Evolutionary conservation across 2,329 filamentous ascomycete genomes (phyloP).

Genomic region (Aspergillus felis): DNA sequence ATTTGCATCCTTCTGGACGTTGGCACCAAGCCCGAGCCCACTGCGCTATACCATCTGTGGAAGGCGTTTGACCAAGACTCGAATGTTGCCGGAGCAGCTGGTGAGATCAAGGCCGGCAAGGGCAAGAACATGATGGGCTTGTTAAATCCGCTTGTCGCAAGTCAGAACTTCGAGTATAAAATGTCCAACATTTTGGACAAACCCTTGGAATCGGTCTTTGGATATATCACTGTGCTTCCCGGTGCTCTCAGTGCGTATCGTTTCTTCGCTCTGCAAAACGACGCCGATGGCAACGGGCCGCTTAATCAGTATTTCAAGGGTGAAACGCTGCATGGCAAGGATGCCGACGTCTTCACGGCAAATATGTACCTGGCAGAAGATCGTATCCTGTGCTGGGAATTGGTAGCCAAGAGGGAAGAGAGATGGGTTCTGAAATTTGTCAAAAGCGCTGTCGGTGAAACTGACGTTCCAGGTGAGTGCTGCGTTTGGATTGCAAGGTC

Average conservation of each 20-base stretch:
- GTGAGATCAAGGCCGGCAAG: conserved; percentile 97
- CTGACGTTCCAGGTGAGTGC: conserved; percentile 80
- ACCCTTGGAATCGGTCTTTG: conserved; percentile 92
- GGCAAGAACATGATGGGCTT: conserved; percentile 78
- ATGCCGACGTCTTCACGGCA: conserved; percentile 94
- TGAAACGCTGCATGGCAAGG: conserved; percentile 90
- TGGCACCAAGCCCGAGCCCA: conserved; percentile 83
- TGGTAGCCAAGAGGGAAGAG: conserved; percentile 91
- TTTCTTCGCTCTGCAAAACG: conserved; percentile 94
- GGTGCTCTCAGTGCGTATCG: conserved; percentile 93
- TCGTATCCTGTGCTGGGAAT: conserved; percentile 96
- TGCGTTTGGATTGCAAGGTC: neutral
- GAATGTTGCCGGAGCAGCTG: conserved; percentile 92
- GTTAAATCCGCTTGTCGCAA: conserved; percentile 89
- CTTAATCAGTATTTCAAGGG: conserved; percentile 99
- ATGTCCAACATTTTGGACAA: conserved; percentile 99
- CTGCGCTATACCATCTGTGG: conserved; percentile 95
- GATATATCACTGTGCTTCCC: conserved; percentile 94
- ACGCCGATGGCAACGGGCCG: conserved; percentile 90
- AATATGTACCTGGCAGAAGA: conserved; percentile 99
- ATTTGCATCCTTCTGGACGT: conserved; percentile 97
- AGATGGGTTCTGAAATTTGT: conserved; percentile 98
- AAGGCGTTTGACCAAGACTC: conserved; percentile 98
- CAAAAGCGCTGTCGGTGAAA: conserved; percentile 93
- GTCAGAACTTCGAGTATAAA: conserved; percentile 99